phyloP scores from a whole-genome alignment of 768 basidiomycete species.

The Clitopilus hobsonii region DNA sequence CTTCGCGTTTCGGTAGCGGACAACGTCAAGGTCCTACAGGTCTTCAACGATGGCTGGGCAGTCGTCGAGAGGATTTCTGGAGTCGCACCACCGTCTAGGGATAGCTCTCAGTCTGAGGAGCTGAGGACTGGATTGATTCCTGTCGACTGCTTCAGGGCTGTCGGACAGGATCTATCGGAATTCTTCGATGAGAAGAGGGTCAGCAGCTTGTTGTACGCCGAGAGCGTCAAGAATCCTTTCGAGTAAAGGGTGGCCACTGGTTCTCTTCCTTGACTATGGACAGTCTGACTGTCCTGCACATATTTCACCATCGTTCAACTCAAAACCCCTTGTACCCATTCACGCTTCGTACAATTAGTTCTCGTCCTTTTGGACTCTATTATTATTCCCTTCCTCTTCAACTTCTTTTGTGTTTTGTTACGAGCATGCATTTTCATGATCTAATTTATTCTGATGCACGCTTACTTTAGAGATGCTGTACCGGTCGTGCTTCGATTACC shows the following conservation, averaged over 20 bases:
- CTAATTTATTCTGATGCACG: background rate
- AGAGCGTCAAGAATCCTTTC: background rate
- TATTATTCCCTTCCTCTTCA: background rate
- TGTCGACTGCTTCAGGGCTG: slow-evolving; percentile 58
- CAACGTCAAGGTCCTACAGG: slow-evolving; percentile 41
- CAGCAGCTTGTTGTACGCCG: slow-evolving; percentile 19
- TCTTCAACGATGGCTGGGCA: slow-evolving; percentile 74
- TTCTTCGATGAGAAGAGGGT: slow-evolving; percentile 48
- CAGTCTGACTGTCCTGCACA: too few species aligned
- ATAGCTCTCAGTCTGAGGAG: slow-evolving; percentile 15
- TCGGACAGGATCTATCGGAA: slow-evolving; percentile 38
- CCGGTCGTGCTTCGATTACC: background rate
- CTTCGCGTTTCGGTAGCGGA: slow-evolving; percentile 48
- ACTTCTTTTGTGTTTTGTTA: background rate
- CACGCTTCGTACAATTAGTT: background rate
- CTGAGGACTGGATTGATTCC: slow-evolving; percentile 52
- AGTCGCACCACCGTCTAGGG: slow-evolving; percentile 17
- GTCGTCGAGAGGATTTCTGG: slow-evolving; percentile 42
- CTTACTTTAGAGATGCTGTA: background rate
- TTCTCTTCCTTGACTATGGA: too few species aligned
- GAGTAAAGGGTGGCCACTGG: too few species aligned
- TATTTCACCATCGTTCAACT: background rate
- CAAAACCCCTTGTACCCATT: background rate
- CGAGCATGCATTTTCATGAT: background rate
- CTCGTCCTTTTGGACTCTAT: background rate